Conservation (phyloP, 192 early-diverging fungal species). For the Backusella parvicylindrica region DNA sequence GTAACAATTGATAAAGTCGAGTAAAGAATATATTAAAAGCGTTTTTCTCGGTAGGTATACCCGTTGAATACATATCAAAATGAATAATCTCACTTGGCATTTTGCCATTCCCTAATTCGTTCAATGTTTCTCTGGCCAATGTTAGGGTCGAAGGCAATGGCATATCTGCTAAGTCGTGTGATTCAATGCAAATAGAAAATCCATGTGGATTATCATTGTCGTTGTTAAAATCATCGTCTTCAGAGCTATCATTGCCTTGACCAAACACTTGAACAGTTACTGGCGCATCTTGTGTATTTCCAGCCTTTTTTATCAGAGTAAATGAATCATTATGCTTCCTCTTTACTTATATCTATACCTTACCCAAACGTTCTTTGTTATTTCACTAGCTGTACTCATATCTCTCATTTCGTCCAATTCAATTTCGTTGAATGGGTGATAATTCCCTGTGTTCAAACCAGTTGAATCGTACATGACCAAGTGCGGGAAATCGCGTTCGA, state of each 20-base stretch:
- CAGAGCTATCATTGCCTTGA: constrained; percentile 8
- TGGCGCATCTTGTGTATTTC: constrained; percentile 44
- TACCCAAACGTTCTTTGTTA: constrained; percentile 46
- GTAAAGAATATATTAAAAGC: constrained; percentile 24
- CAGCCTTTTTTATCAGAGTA: constrained; percentile 20
- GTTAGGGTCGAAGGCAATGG: constrained; percentile 28
- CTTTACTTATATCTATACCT: background rate
- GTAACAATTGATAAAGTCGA: constrained; percentile 23
- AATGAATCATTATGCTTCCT: background rate
- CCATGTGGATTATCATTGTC: constrained; percentile 33
- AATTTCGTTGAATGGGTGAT: constrained; percentile 32
- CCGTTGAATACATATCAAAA: constrained; percentile 33
- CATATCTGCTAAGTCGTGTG: constrained; percentile 47
- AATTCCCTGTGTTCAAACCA: constrained; percentile 37
- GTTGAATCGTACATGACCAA: constrained; percentile 31
- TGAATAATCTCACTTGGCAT: constrained; percentile 31
- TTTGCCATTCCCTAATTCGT: constrained; percentile 13
- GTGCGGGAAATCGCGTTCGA: constrained; percentile 41
- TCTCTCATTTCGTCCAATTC: constrained; percentile 46
- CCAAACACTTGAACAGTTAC: background rate
- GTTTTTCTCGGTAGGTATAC: constrained; percentile 7
- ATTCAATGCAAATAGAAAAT: constrained; percentile 46
- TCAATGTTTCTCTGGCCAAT: constrained; percentile 31
- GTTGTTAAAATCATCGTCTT: background rate
- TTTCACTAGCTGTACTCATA: constrained; percentile 41